phyloP scores from a whole-genome alignment of 345 rosid species.

The Triadica sebifera region DNA sequence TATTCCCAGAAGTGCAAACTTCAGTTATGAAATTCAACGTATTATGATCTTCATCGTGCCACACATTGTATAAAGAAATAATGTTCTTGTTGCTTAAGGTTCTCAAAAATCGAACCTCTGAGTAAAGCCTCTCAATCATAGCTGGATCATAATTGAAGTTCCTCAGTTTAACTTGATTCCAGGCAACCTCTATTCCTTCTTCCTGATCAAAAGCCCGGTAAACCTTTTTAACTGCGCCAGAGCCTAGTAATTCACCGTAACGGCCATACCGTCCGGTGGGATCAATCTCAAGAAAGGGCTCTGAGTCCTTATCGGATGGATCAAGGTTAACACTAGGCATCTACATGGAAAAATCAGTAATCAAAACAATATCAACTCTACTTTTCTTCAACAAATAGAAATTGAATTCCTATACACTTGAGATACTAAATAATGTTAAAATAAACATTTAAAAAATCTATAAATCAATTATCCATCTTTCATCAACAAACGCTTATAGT shows the following conservation, averaged over 20 bases:
- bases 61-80: constrained; percentile 53
- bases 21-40: constrained; percentile 84
- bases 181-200: constrained; percentile 90
- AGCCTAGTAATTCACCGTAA: constrained; percentile 60
- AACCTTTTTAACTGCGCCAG: constrained; percentile 78
- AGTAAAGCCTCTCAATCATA: constrained; percentile 65
- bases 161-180: constrained; percentile 82
- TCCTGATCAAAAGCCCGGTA: constrained; percentile 90
- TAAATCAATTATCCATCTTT: no score
- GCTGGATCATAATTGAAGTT: constrained; percentile 50
- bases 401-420: neutral
- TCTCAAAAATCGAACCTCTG: constrained; percentile 62
- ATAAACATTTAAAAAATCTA: no score
- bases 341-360: constrained; percentile 21
- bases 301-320: constrained; percentile 48
- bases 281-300: constrained; percentile 68
- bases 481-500: no score
- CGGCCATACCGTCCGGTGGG: constrained; percentile 81
- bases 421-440: no score
- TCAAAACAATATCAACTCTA: neutral
- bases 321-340: constrained; percentile 48
- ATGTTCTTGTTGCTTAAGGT: constrained; percentile 54
- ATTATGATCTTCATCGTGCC: constrained; percentile 52
- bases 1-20: constrained; percentile 84
- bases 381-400: neutral